A percentile compares a stretch with the other conserved stretches of the same genome.
These are phyloP conservation scores for Letharia lupina DNA, from an alignment of 495 filamentous ascomycete genomes.

Conservation along the genomic window DNA sequence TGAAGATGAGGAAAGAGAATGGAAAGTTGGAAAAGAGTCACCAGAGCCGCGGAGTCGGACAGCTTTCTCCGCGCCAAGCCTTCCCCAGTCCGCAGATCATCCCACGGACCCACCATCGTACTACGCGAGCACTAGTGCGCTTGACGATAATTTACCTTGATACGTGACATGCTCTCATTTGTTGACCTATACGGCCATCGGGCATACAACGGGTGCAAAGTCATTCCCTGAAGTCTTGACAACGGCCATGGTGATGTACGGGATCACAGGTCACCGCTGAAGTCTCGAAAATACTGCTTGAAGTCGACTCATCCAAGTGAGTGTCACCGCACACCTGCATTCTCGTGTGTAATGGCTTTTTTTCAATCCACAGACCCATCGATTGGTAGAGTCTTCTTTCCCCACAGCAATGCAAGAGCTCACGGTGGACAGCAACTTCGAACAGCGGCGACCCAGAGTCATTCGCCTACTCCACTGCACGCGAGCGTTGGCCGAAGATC, in stretches of 20 bases:
- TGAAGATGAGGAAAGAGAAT: too few relatives aligned
- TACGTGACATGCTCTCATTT: too few relatives aligned
- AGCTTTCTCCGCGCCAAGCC: too few relatives aligned
- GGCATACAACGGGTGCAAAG: neutral
- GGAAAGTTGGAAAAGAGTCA: too few relatives aligned
- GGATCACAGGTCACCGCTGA: neutral
- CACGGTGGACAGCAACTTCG: constrained; percentile 4
- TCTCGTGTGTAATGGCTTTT: neutral
- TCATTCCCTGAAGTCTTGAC: neutral
- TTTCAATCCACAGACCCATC: constrained; percentile 7
- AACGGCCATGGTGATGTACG: neutral
- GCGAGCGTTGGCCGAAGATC: constrained; percentile 20
- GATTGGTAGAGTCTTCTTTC: neutral
- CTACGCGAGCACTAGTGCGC: too few relatives aligned
- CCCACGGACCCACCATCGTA: too few relatives aligned
- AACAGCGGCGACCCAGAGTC: constrained; percentile 13
- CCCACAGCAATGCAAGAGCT: neutral
- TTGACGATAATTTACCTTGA: too few relatives aligned
- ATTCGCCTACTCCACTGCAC: constrained; percentile 16
- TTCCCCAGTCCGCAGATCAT: too few relatives aligned
- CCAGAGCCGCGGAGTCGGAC: too few relatives aligned
- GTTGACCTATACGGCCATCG: neutral
- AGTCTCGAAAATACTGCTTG: neutral
- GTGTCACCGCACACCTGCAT: neutral
- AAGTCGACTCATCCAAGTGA: neutral